A percentile compares a stretch with the other conserved stretches of the same genome.
Conservation (phyloP, 345 rosid species). For the Kandelia obovata region DNA sequence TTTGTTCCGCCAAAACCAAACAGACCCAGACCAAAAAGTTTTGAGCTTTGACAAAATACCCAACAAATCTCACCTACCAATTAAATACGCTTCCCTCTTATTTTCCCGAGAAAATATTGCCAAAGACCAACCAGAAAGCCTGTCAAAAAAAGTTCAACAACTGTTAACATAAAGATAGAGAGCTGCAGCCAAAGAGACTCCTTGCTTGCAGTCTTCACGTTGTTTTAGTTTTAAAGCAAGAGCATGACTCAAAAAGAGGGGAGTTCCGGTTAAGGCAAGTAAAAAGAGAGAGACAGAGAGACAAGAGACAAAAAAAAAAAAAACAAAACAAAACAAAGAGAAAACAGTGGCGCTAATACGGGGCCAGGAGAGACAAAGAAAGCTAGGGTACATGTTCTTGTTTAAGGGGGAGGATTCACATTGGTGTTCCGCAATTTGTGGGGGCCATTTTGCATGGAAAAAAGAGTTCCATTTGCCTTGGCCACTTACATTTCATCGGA, state of each 20-base stretch:
- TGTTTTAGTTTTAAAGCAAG: not conserved
- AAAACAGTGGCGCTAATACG: not conserved
- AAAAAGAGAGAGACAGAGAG: not conserved
- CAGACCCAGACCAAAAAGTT: not conserved
- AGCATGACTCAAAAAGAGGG: no score
- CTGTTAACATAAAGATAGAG: not conserved
- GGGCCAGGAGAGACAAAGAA: not conserved
- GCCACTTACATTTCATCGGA: no score
- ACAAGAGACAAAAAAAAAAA: not conserved
- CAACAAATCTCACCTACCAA: not conserved
- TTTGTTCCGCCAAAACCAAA: not conserved
- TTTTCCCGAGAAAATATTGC: not conserved
- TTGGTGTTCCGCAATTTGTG: no score
- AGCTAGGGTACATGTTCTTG: not conserved
- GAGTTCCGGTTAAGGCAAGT: no score
- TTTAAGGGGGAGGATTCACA: no score
- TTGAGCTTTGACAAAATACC: constrained; percentile 6
- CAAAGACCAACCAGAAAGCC: not conserved
- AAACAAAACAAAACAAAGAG: not conserved
- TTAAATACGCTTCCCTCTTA: not conserved
- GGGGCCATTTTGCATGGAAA: no score
- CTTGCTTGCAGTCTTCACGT: not conserved
- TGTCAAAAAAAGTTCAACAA: constrained; percentile 3
- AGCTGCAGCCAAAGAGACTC: not conserved
- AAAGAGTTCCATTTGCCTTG: no score